Evolutionary conservation across 257 asterid genomes (phyloP).

Genomic region (Lantana camara): DNA sequence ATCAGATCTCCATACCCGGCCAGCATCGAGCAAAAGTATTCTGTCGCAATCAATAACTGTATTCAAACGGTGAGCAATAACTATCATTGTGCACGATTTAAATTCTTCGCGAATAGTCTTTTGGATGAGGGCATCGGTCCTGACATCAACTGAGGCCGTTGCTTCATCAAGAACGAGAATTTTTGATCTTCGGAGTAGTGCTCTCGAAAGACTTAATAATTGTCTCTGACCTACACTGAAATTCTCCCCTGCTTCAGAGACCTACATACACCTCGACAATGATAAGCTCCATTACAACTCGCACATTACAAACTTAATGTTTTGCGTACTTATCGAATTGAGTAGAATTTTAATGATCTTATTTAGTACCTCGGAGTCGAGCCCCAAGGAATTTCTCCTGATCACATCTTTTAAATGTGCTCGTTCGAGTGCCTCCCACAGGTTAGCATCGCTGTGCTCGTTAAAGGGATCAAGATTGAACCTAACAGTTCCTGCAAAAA

Average conservation of each 20-base stretch:
- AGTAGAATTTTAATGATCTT: too few species aligned
- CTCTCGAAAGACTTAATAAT: conserved; percentile 87
- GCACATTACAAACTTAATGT: too few species aligned
- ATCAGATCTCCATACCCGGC: conserved; percentile 62
- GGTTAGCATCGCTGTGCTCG: conserved; percentile 95
- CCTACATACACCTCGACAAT: conserved; percentile 45
- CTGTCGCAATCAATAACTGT: conserved; percentile 90
- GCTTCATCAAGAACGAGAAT: conserved; percentile 99
- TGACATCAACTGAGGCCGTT: conserved; percentile 97
- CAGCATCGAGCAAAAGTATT: conserved; percentile 82
- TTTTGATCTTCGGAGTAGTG: conserved; percentile 90
- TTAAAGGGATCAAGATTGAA: conserved; percentile 95
- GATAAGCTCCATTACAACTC: neutral
- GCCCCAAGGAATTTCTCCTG: conserved; percentile 77
- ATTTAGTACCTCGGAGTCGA: conserved; percentile 86
- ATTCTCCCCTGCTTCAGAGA: conserved; percentile 94
- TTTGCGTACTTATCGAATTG: too few species aligned
- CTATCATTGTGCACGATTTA: conserved; percentile 89
- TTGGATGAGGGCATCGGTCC: conserved; percentile 95
- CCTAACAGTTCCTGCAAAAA: conserved; percentile 73
- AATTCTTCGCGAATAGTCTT: conserved; percentile 95
- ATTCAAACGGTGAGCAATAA: conserved; percentile 93
- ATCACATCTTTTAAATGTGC: conserved; percentile 92
- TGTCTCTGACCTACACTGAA: conserved; percentile 99
- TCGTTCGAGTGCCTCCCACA: conserved; percentile 97